Evolutionary conservation across 768 basidiomycete species (phyloP).

Genomic region (Leccinum aurantiacum): DNA sequence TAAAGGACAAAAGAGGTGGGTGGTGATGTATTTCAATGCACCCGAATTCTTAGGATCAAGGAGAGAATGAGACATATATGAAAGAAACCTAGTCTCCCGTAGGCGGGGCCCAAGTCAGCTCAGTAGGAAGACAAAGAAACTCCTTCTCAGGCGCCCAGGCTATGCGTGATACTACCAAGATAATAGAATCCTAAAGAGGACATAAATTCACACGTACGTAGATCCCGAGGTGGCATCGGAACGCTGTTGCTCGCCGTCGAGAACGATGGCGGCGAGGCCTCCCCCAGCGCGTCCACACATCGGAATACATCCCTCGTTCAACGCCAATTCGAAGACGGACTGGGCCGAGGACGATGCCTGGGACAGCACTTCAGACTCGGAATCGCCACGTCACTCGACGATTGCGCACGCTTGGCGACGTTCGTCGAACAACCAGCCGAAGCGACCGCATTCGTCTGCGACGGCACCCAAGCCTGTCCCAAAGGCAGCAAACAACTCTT

Average conservation of each 20-base stretch:
- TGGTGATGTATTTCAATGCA: conserved; percentile 29
- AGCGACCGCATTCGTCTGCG: conserved; percentile 30
- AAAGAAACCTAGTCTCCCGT: too few species aligned
- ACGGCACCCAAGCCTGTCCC: conserved; percentile 60
- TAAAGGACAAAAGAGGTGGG: conserved; percentile 43
- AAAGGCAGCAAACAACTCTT: conserved; percentile 45
- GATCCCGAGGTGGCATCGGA: neutral
- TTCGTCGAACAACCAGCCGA: conserved; percentile 24
- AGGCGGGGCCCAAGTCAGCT: too few species aligned
- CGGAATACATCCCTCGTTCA: conserved; percentile 52
- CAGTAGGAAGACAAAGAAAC: too few species aligned
- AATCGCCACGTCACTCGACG: conserved; percentile 59
- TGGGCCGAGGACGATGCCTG: conserved; percentile 89
- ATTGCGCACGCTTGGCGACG: conserved; percentile 46
- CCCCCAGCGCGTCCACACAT: conserved; percentile 76
- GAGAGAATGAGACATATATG: conserved; percentile 4
- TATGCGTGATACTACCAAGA: too few species aligned
- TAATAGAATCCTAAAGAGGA: neutral
- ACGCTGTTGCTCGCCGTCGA: conserved; percentile 19
- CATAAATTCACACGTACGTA: conserved; percentile 8
- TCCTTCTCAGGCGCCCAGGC: too few species aligned
- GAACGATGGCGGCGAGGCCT: conserved; percentile 53
- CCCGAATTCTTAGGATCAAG: neutral
- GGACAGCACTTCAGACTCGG: conserved; percentile 82
- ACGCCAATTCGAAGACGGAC: conserved; percentile 50